Evolutionary conservation across 129 eudicot genomes (phyloP), one percentile per base, ranked within the genome.

Genomic region (Flaveria trinervia): DNA sequence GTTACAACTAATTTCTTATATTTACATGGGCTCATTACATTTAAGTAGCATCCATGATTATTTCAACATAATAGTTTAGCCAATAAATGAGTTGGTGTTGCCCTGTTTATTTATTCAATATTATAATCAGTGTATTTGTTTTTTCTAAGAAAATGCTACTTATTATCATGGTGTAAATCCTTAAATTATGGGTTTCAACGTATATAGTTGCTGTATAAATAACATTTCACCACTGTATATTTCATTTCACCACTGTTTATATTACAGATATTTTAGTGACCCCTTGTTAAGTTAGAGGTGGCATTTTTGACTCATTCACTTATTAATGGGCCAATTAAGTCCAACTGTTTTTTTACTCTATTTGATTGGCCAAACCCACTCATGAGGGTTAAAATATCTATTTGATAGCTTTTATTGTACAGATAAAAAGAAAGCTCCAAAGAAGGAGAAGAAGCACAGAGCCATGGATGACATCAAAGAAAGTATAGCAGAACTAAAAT

Each of bases 381-480:
- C 41, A 36, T 45, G 50, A 14, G 11, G 50, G 50, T 45, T 45
- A 45, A 13, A 49, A 49, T 49, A 49, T 49, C 3, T n/a, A n/a
- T n/a, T 10, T 57, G 2, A 57, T 51, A 49, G 9, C 11, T 72
- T 7, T 45, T 50, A 10, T 45, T 57, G 20, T 39, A 3, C 44
- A 91, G 98, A 89, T 44, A 86, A 82, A 73, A 84, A 45, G 75
- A 94, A 84, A 84, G 97, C 97, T 50, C 98, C 98, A 16, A 76
- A 59, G 22, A 91, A 90, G 90, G 88, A 79, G 80, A 87, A 87
- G 44, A 93, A 84, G 55, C 98, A 94, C 83, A 86, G 97, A 66
- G 97, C 98, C 74, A 80, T 94, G 97, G 97, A 94, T 80, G 98
- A 94, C 77, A 94, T 91, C 77, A 91, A 78, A 77, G 98, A 91